Conservation (phyloP, 1,284 basidiomycete species). For the Ustilago curta region DNA sequence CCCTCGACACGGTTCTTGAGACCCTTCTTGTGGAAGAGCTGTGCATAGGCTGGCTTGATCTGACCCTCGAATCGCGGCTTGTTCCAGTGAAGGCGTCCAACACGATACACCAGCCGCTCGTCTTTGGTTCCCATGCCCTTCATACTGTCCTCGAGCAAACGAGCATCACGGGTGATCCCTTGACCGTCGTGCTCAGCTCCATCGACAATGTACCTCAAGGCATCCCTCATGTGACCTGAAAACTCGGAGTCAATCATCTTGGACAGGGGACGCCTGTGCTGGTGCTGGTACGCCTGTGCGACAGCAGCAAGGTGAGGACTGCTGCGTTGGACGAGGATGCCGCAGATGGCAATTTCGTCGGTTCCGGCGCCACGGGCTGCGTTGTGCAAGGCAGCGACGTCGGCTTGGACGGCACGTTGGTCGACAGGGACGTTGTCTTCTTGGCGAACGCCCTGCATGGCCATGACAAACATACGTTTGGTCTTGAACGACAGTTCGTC, state of each 20-base stretch:
- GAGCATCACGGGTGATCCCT: slow-evolving; percentile 65
- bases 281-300: slow-evolving; percentile 58
- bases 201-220: slow-evolving; percentile 64
- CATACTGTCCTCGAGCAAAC: slow-evolving; percentile 65
- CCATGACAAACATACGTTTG: slow-evolving; percentile 64
- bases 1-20: slow-evolving; percentile 59
- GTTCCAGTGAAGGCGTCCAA: slow-evolving; percentile 66
- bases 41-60: slow-evolving; percentile 65
- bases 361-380: slow-evolving; percentile 56
- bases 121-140: slow-evolving; percentile 67
- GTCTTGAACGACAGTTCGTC: slow-evolving; percentile 68
- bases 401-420: slow-evolving; percentile 45
- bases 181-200: slow-evolving; percentile 63
- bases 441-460: slow-evolving; percentile 58
- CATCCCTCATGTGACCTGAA: slow-evolving; percentile 65
- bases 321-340: slow-evolving; percentile 65
- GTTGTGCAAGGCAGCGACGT: slow-evolving; percentile 42
- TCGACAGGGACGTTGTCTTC: slow-evolving; percentile 59
- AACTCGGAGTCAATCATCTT: slow-evolving; percentile 64
- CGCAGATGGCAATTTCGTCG: slow-evolving; percentile 64
- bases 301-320: slow-evolving; percentile 63
- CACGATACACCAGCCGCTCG: slow-evolving; percentile 54
- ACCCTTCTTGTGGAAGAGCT: slow-evolving; percentile 61
- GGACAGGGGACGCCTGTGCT: slow-evolving; percentile 48
- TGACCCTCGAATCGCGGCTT: slow-evolving; percentile 55